Evolutionary conservation across 805 yeast species (phyloP), one percentile per base, ranked within the genome.

Genomic region (Hanseniaspora clermontiae): DNA sequence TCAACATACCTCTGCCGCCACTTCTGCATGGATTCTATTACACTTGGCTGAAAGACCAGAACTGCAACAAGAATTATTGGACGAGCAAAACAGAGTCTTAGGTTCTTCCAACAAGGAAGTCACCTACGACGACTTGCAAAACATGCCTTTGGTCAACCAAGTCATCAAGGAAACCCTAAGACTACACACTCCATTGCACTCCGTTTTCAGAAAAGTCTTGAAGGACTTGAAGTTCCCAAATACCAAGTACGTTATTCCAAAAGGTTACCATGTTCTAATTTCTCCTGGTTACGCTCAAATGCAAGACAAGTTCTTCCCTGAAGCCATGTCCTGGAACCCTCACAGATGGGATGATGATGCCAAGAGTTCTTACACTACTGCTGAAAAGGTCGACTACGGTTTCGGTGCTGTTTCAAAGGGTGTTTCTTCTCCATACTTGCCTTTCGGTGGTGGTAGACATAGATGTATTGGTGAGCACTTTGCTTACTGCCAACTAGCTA

Each of bases 401-500:
- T 91, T 91, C 64, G 97, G 97, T 68, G 86, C 87, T 59, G 87
- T 93, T 61, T 82, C 95, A 48, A 93, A 93, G 74, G 98, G 97
- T 73, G 97, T 91, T 54, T 75, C 87, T 34, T 87, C 96, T 45
- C 96, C 97, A 58, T 93, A 88, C 73, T 80, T 93, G 68, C 98
- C 98, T 57, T 93, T 93, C 66, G 98, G 98, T 64, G 98, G 97
- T 71, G 98, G 98, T 63, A 86, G 98, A 78, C 98, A 93, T 71
- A 85, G 98, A 75, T 93, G 98, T 74, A 91, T 93, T 66, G 98
- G 98, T 68, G 98, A 93, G 73, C 97, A 91, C 69, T 93, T 93
- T 73, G 98, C 98, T 29, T 87, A 83, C 70, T 82, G 84, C 62
- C 98, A 93, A 76, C 78, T 93, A 61, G 96, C 96, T 51, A 82